Percentiles rank a stretch among this genome's conserved stretches.
phyloP scores from a whole-genome alignment of 2,329 filamentous ascomycete species.

The Penicillium digitatum region DNA sequence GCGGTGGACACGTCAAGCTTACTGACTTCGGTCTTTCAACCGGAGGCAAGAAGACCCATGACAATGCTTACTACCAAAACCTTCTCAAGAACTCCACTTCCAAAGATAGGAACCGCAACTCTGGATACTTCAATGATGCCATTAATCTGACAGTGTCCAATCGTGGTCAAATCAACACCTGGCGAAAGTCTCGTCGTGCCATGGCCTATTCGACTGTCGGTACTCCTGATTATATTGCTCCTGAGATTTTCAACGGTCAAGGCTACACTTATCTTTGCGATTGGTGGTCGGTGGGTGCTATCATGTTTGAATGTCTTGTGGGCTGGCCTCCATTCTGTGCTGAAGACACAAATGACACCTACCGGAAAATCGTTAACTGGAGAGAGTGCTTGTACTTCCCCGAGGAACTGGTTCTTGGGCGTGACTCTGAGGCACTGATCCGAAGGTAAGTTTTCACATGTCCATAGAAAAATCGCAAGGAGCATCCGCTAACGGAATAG shows the following conservation, averaged over 20 bases:
- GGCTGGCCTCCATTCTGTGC: constrained; percentile 99
- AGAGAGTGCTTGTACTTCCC: constrained; percentile 93
- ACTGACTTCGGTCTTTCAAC: constrained; percentile 98
- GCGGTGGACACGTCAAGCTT: constrained; percentile 93
- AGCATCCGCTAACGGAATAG: constrained; percentile 23
- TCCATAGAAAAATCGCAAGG: constrained; percentile 1
- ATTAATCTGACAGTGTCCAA: constrained; percentile 98
- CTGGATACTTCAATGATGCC: constrained; percentile 85
- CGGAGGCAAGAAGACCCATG: constrained; percentile 95
- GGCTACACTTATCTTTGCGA: constrained; percentile 97
- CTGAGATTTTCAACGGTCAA: constrained; percentile 94
- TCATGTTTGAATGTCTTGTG: constrained; percentile 99
- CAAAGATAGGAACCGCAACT: constrained; percentile 76
- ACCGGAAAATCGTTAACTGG: constrained; percentile 99
- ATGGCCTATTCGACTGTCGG: constrained; percentile 98
- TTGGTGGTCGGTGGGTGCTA: constrained; percentile 98
- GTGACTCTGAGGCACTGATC: constrained; percentile 87
- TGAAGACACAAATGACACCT: constrained; percentile 94
- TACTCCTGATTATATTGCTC: constrained; percentile 96
- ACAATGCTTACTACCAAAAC: constrained; percentile 97
- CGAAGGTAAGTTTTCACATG: constrained; percentile 61
- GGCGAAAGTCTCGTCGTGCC: constrained; percentile 89
- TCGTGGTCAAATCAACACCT: constrained; percentile 96
- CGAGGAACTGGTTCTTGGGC: constrained; percentile 83
- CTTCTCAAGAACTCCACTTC: constrained; percentile 74